These are phyloP conservation scores for Mercurialis annua DNA, from an alignment of 345 rosid species.

Conservation along the genomic window DNA sequence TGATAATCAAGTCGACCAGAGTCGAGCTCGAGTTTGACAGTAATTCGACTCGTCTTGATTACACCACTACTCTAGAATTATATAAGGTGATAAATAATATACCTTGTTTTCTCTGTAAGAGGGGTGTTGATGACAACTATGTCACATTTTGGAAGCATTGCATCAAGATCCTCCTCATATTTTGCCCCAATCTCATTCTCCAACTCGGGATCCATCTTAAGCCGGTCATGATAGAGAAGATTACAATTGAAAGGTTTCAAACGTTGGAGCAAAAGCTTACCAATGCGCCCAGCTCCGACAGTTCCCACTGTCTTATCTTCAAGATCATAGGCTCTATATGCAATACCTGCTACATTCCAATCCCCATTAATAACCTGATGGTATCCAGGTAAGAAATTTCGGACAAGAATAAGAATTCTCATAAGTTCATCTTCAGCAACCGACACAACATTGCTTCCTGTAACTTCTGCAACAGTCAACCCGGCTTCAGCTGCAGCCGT, in stretches of 20 bases:
- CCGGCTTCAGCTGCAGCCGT: conserved; percentile 90
- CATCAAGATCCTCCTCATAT: conserved; percentile 70
- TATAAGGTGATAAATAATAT: neutral
- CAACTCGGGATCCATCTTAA: conserved; percentile 68
- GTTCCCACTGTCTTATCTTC: conserved; percentile 96
- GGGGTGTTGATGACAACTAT: conserved; percentile 80
- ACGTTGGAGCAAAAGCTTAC: conserved; percentile 80
- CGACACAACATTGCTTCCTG: conserved; percentile 88
- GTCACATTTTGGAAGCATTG: conserved; percentile 88
- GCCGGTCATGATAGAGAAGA: conserved; percentile 77
- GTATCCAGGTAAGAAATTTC: conserved; percentile 85
- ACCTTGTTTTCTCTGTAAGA: conserved; percentile 85
- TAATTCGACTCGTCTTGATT: too few species aligned
- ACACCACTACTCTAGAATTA: too few species aligned
- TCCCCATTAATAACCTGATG: conserved; percentile 78
- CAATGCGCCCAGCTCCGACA: conserved; percentile 86
- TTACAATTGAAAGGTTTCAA: conserved; percentile 90
- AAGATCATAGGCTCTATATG: conserved; percentile 88
- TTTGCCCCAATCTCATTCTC: conserved; percentile 71
- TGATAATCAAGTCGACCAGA: neutral
- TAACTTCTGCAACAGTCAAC: conserved; percentile 87
- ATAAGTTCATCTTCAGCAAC: conserved; percentile 97
- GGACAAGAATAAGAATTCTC: conserved; percentile 84
- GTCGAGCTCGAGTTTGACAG: too few species aligned
- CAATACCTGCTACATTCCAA: conserved; percentile 89